Percentiles rank a stretch among this genome's conserved stretches.
These are phyloP conservation scores for Elsinoe ampelina DNA, from an alignment of 2,329 filamentous ascomycete genomes.

Conservation along the genomic window DNA sequence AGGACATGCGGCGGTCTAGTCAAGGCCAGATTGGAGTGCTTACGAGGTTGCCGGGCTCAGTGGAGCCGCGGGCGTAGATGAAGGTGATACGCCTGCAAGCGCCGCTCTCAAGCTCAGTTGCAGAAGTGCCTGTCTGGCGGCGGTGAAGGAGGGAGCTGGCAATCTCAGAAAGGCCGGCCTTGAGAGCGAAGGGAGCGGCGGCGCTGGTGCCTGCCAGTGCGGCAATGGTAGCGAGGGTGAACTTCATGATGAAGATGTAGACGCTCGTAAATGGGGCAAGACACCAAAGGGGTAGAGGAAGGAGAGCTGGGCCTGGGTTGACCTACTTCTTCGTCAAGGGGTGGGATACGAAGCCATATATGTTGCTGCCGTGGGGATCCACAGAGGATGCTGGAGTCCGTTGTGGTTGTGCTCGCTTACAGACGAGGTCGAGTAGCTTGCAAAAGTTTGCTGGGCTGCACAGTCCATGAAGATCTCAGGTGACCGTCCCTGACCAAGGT, in stretches of 20 bases:
- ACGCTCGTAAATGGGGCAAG: neutral
- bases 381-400: neutral
- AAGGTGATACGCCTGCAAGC: constrained; percentile 40
- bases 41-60: constrained; percentile 42
- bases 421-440: neutral
- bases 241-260: neutral
- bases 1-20: neutral
- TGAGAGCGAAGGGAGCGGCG: neutral
- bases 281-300: neutral
- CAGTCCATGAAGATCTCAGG: constrained; percentile 2
- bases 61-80: constrained; percentile 49
- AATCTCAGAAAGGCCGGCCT: constrained; percentile 1
- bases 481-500: constrained; percentile 5
- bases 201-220: neutral
- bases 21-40: neutral
- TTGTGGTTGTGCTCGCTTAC: constrained; percentile 7
- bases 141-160: neutral
- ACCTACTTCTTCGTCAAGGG: neutral
- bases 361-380: neutral
- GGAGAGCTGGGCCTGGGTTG: neutral
- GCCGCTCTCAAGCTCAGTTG: constrained; percentile 18
- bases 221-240: neutral
- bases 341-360: neutral
- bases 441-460: neutral
- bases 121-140: constrained; percentile 12